Percentiles rank a stretch among this genome's conserved stretches.
Conservation (phyloP, 2,329 filamentous ascomycete genomes). For the Calonectria ilicicola region DNA sequence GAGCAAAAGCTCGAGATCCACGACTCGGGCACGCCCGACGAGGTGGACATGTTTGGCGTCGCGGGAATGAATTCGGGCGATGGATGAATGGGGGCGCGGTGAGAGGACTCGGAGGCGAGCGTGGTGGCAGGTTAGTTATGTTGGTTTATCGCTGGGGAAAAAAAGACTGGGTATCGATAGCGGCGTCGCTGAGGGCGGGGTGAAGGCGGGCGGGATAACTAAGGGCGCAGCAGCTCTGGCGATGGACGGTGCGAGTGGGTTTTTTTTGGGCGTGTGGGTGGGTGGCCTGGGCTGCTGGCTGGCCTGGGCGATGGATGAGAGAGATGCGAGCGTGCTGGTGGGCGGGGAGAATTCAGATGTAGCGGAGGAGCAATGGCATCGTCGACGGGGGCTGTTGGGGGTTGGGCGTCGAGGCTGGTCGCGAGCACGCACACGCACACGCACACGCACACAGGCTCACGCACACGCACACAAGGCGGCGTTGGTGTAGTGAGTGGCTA, state of each 20-base stretch:
- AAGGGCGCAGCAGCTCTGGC: conserved; percentile 11
- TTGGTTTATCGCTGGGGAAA: conserved; percentile 6
- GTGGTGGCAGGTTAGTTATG: conserved; percentile 17
- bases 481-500: background rate
- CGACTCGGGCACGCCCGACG: conserved; percentile 78
- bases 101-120: conserved; percentile 18
- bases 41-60: conserved; percentile 64
- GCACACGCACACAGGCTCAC: background rate
- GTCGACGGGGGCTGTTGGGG: conserved; percentile 14
- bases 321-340: background rate
- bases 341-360: background rate
- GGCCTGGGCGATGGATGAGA: background rate
- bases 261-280: conserved; percentile 36
- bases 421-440: background rate
- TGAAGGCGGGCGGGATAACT: conserved; percentile 25
- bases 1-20: conserved; percentile 99
- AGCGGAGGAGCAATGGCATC: conserved; percentile 24
- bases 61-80: conserved; percentile 26
- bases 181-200: conserved; percentile 40
- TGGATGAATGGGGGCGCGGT: conserved; percentile 23
- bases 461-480: background rate
- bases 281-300: conserved; percentile 8
- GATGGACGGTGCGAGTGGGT: conserved; percentile 3
- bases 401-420: background rate
- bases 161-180: conserved; percentile 38